Base-by-base conservation (phyloP, 2,329 filamentous ascomycete species). In the Endothia cerciana region DNA sequence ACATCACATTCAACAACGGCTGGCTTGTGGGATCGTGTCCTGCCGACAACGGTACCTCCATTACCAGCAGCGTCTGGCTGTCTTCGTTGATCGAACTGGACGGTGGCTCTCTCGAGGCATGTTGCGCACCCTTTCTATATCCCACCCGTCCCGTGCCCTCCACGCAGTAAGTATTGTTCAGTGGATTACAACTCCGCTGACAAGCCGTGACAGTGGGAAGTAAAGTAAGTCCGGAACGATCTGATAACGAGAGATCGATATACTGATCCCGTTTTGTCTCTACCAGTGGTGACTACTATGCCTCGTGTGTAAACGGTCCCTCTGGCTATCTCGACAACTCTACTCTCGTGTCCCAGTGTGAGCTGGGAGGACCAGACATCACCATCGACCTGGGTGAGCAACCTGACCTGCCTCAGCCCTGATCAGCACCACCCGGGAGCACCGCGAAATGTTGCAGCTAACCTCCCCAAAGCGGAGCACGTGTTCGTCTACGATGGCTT, bases 291-390 rank as follows among this genome's bases (percentile, higher is more conserved):
- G n/a, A 58, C 55, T 58, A 40, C 38, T 58, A 58, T 25, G 55
- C 36, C n/a, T 58, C 55, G 7, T 58, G 55, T 25, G 55, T 58
- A 10, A 58, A 58, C 2, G 55, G 55, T 40, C 36, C 55, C 4
- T 22, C 55, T 25, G 38, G 55, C 33, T 40, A 36, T 22, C 4
- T 58, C 15, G n/a, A 36, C 55, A 58, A 58, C 33, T 58, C 55
- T 19, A 58, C 55, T 19, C 55, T 58, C 55, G n/a, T 58, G 55
- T 41, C 55, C 22, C 55, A 58, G 36, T 58, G 55, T 15, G 55
- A 22, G 13, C 33, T 58, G n/a, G 55, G 36, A 41, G 55, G 2
- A 17, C 13, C 36, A 6, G 7, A 58, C 22, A 40, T 58, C 5
- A 17, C 55, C 5, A 38, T 58, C 11, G 55, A 58, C n/a, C 55